Conservation (phyloP, 345 rosid genomes). For the Populus nigra region DNA sequence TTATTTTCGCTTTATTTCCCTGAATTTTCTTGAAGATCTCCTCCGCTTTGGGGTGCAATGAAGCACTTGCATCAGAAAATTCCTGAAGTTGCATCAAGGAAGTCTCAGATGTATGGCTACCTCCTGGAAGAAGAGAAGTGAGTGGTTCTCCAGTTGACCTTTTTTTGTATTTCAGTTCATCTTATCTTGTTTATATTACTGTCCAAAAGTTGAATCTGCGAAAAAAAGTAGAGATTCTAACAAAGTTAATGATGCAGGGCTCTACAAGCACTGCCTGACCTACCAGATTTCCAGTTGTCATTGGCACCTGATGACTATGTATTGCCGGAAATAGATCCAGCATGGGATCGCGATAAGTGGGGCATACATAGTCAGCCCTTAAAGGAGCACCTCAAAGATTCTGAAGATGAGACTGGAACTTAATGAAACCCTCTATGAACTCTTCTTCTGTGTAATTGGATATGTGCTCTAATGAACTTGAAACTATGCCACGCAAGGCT, state of each 20-base stretch:
- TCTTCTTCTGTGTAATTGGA: not conserved
- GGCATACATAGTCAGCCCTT: constrained; percentile 50
- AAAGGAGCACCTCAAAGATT: constrained; percentile 62
- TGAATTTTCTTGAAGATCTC: constrained; percentile 43
- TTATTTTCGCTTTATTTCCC: not conserved
- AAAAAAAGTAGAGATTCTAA: not conserved
- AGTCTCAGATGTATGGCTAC: constrained; percentile 80
- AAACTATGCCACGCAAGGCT: not conserved
- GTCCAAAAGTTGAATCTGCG: too few species aligned
- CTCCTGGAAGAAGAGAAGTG: constrained; percentile 90
- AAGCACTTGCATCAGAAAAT: constrained; percentile 81
- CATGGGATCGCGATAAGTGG: constrained; percentile 52
- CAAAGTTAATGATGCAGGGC: constrained; percentile 44
- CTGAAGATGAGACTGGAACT: constrained; percentile 42
- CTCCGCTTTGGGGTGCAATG: constrained; percentile 87
- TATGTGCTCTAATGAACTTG: not conserved
- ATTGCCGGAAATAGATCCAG: constrained; percentile 59
- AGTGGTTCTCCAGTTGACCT: constrained; percentile 15
- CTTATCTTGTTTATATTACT: not conserved
- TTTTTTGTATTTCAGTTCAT: not conserved
- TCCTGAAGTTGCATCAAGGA: constrained; percentile 80
- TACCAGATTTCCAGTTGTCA: constrained; percentile 80
- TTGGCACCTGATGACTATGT: constrained; percentile 69
- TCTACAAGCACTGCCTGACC: constrained; percentile 71
- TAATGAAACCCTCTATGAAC: constrained; percentile 11